phyloP scores from a whole-genome alignment of 2,329 filamentous ascomycete species.

The Albophoma yamanashiensis region DNA sequence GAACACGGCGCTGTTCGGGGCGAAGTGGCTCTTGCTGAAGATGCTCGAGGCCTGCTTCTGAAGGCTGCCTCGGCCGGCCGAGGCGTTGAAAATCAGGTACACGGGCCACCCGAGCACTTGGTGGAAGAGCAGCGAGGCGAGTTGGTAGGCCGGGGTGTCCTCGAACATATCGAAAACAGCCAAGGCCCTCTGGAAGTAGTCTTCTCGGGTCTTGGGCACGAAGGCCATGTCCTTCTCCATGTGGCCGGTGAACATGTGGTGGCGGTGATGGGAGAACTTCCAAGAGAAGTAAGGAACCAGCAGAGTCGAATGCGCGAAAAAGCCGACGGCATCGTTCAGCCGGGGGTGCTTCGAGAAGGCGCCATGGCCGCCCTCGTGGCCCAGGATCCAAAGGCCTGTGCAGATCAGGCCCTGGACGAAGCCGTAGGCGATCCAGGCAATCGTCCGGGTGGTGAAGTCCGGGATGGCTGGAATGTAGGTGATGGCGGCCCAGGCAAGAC shows the following conservation, averaged over 20 bases:
- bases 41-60: constrained; percentile 1
- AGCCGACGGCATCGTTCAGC: constrained; percentile 54
- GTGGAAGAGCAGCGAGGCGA: background rate
- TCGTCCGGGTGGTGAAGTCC: background rate
- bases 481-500: background rate
- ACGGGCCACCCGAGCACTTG: background rate
- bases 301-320: constrained; percentile 51
- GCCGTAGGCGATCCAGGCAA: constrained; percentile 52
- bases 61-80: background rate
- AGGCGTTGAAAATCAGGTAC: background rate
- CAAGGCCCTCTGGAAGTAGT: constrained; percentile 16
- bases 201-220: constrained; percentile 33
- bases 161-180: background rate
- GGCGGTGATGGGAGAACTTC: constrained; percentile 59
- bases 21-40: constrained; percentile 43
- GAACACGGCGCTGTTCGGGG: constrained; percentile 50
- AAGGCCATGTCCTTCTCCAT: constrained; percentile 59
- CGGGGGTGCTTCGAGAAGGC: constrained; percentile 46
- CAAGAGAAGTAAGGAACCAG: constrained; percentile 63
- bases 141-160: background rate
- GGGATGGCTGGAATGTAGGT: background rate
- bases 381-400: constrained; percentile 60
- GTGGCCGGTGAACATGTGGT: constrained; percentile 58
- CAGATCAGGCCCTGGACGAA: constrained; percentile 55
- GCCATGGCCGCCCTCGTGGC: constrained; percentile 60